Percentiles rank a stretch among this genome's conserved stretches.
phyloP scores from a whole-genome alignment of 495 filamentous ascomycete genomes.

The Aspergillus haitiensis region DNA sequence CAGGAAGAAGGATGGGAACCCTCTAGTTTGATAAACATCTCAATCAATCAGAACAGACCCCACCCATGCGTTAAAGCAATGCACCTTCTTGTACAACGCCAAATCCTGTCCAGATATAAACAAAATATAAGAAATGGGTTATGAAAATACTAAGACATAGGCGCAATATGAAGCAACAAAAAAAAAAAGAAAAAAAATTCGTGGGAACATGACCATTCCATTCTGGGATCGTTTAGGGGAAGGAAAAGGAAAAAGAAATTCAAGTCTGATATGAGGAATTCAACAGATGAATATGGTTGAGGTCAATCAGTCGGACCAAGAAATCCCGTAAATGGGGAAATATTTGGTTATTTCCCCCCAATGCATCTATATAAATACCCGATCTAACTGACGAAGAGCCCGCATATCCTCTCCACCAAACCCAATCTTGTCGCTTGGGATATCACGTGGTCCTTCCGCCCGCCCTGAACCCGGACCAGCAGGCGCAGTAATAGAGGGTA shows the following conservation, averaged over 20 bases:
- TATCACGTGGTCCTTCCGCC: constrained; percentile 58
- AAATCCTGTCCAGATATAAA: constrained; percentile 16
- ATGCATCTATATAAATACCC: constrained; percentile 34
- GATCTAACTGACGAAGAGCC: constrained; percentile 65
- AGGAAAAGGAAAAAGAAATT: neutral
- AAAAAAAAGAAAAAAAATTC: neutral
- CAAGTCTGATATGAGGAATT: neutral
- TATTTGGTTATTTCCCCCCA: too few species aligned
- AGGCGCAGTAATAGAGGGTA: constrained; percentile 36
- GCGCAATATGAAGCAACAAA: neutral
- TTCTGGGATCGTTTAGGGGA: constrained; percentile 1
- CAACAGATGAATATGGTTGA: neutral
- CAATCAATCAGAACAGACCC: constrained; percentile 12
- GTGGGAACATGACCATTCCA: constrained; percentile 14
- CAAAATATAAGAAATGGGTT: constrained; percentile 2
- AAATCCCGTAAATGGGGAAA: too few species aligned
- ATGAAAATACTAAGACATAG: constrained; percentile 1
- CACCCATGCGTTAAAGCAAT: constrained; percentile 23
- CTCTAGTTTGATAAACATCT: neutral
- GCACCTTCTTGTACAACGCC: constrained; percentile 28
- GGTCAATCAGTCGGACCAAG: neutral
- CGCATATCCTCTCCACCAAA: constrained; percentile 65
- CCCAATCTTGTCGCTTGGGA: constrained; percentile 62
- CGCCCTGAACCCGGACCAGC: constrained; percentile 24
- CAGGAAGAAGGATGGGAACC: neutral